Conservation (phyloP, 495 filamentous ascomycete species). For the Astrocystis sublimbata region DNA sequence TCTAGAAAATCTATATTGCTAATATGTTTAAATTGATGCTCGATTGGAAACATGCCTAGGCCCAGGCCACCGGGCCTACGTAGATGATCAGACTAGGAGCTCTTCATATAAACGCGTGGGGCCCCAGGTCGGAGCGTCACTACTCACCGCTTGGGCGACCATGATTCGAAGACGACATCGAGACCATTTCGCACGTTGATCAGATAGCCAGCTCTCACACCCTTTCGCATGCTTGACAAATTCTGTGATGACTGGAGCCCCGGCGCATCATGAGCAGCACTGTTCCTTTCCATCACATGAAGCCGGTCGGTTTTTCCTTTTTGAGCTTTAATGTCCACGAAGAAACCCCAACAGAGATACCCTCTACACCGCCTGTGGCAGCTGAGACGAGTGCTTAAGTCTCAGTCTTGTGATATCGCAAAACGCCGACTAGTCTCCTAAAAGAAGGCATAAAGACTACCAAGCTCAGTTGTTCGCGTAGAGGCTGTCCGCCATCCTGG, state of each 20-base stretch:
- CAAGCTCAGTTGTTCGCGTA: background rate
- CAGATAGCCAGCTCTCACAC: background rate
- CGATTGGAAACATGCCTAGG: background rate
- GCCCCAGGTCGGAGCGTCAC: background rate
- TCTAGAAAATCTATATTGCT: background rate
- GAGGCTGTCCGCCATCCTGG: background rate
- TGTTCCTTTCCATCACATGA: background rate
- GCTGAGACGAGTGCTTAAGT: background rate
- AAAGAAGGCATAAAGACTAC: background rate
- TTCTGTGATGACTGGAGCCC: background rate
- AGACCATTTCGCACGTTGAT: background rate
- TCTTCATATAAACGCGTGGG: slow-evolving; percentile 12
- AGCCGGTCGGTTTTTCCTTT: background rate
- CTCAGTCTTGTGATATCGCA: background rate
- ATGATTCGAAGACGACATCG: slow-evolving; percentile 3
- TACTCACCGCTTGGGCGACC: slow-evolving; percentile 1
- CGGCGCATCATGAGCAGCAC: slow-evolving; percentile 7
- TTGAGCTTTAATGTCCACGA: background rate
- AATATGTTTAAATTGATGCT: background rate
- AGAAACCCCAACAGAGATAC: background rate
- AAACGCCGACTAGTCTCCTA: background rate
- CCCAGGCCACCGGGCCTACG: background rate
- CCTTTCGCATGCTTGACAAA: background rate
- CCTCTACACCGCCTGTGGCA: background rate
- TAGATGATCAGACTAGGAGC: background rate